phyloP scores from a whole-genome alignment of 2,329 filamentous ascomycete species.

The Cercospora sp. region DNA sequence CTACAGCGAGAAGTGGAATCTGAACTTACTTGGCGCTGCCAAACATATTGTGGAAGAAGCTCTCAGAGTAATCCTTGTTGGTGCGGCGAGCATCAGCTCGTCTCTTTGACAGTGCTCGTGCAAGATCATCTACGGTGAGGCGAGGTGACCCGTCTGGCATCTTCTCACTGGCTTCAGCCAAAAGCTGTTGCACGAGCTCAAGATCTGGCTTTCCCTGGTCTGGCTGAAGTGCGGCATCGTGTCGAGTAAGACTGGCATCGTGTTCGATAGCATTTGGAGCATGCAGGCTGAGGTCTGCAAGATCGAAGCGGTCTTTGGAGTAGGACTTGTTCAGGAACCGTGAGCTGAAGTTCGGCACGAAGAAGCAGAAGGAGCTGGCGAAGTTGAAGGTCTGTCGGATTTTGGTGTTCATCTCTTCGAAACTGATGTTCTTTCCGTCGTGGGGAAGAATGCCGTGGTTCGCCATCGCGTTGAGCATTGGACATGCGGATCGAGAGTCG shows the following conservation, averaged over 20 bases:
- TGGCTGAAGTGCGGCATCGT: constrained; percentile 40
- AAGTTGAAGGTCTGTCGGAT: constrained; percentile 37
- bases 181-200: constrained; percentile 39
- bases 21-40: constrained; percentile 39
- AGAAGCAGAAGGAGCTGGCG: constrained; percentile 34
- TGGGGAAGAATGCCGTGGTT: constrained; percentile 37
- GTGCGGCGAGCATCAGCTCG: constrained; percentile 40
- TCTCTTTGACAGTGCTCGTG: constrained; percentile 37
- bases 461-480: constrained; percentile 36
- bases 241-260: constrained; percentile 35
- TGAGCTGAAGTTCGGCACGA: constrained; percentile 33
- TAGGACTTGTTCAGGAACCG: constrained; percentile 35
- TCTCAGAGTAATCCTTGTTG: constrained; percentile 40
- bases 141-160: constrained; percentile 35
- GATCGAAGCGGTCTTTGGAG: constrained; percentile 31
- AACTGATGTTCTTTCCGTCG: constrained; percentile 35
- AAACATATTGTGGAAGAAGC: constrained; percentile 43
- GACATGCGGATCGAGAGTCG: constrained; percentile 38
- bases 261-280: constrained; percentile 34
- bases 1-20: background rate
- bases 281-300: constrained; percentile 32
- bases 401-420: constrained; percentile 30
- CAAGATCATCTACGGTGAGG: constrained; percentile 43
- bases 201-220: constrained; percentile 44
- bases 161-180: constrained; percentile 41